Evolutionary conservation across 169 alveolate genomes (phyloP).

Genomic region (Cryptosporidium muris): DNA sequence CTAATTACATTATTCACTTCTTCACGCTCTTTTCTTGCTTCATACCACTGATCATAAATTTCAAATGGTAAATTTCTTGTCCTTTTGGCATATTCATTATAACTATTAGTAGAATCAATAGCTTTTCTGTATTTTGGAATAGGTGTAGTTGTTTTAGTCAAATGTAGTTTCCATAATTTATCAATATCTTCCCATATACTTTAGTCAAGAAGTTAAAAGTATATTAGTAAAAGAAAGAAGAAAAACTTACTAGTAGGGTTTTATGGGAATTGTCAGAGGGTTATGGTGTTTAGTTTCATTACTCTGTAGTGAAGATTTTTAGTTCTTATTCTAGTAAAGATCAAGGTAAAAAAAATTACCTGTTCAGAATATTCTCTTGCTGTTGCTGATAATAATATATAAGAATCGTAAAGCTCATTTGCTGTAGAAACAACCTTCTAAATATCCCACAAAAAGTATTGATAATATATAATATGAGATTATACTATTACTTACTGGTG

Average conservation of each 20-base stretch:
- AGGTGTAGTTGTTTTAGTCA: constrained; percentile 63
- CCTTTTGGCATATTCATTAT: constrained; percentile 42
- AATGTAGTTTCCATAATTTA: constrained; percentile 35
- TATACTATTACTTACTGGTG: constrained; percentile 43
- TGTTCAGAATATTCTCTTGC: constrained; percentile 34
- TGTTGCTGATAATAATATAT: constrained; percentile 57
- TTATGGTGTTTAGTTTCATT: constrained; percentile 1
- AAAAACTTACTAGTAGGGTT: constrained; percentile 65
- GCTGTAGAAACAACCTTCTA: constrained; percentile 36
- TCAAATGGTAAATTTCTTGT: constrained; percentile 58
- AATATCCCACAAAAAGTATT: background rate
- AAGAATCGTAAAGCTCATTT: constrained; percentile 54
- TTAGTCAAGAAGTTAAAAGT: background rate
- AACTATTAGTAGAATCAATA: constrained; percentile 14
- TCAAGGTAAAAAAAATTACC: background rate
- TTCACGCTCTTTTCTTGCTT: constrained; percentile 40
- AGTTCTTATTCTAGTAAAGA: background rate
- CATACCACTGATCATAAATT: constrained; percentile 54
- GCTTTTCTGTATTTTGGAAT: constrained; percentile 48
- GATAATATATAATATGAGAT: background rate
- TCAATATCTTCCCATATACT: constrained; percentile 65
- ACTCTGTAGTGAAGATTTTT: background rate
- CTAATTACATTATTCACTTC: constrained; percentile 17
- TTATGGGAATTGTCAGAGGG: constrained; percentile 58
- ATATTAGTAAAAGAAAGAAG: background rate